Base-by-base conservation (phyloP, 2,329 filamentous ascomycete species). In the Trichoderma oligosporum region DNA sequence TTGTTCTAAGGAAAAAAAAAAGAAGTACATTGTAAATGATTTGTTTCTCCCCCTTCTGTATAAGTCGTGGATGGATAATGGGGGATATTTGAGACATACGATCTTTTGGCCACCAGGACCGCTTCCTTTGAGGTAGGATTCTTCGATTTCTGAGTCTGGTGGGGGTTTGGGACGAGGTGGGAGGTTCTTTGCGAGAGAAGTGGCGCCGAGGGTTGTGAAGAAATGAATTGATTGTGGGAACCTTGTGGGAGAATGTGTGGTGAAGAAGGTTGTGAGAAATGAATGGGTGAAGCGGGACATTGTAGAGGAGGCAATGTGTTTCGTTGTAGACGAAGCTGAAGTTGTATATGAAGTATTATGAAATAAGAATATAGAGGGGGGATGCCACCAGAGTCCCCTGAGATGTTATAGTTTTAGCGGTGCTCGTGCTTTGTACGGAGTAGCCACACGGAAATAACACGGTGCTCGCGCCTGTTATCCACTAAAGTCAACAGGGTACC, bases 31-130 rank as follows among this genome's bases (percentile, higher is more conserved):
- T n/a, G 39, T n/a, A 42, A 38, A 7, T 57, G 54, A 25, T n/a
- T n/a, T n/a, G n/a, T n/a, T n/a, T n/a, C n/a, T n/a, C n/a, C n/a
- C n/a, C n/a, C n/a, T n/a, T 14, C 14, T 58, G 45, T 63, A 36
- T 59, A 60, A 52, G 12, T 41, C 42, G 35, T 8, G 2, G n/a
- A 20, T n/a, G n/a, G n/a, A n/a, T n/a, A n/a, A n/a, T n/a, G n/a
- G n/a, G n/a, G n/a, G n/a, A 38, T 22, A n/a, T n/a, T n/a, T n/a
- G n/a, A n/a, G n/a, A 70, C 76, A 54, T 73, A 91, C 87, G 75
- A 97, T 97, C 71, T 97, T 97, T 70, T 99, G 94, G 0, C 94
- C 94, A 22, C 94, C 94, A 0, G 94, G 93, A 1, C 94, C 94
- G 64, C 84, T 89, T 65, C 94, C 94, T 70, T 94, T 96, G 60